Evolutionary conservation across 371 early-diverging fungal genomes (phyloP), one percentile per base, ranked within the genome.

Genomic region (Globomyces sp.): DNA sequence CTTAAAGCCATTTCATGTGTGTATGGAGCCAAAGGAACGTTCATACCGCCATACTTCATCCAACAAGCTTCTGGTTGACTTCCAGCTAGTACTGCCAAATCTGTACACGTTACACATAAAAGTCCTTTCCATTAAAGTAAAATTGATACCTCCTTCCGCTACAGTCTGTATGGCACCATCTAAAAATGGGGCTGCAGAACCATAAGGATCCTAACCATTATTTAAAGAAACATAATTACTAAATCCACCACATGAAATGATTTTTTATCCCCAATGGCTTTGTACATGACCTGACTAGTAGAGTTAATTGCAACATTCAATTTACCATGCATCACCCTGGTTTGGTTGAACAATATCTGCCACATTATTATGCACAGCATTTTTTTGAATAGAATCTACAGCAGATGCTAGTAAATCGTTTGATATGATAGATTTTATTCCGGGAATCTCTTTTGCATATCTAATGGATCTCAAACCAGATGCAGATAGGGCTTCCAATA

Each of bases 51-150:
- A 73, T 99, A 99, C 76, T 99, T 99, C 13, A 90, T 88, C 80
- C 86, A 98, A 73, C 99, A 94, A 52, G 92, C 88, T 71, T 96
- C 98, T 2, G 92, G 80, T 86, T 96, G 72, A 79, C 86, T 68
- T 44, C 98, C 94, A 66, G 98, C 94, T 3, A 99, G 82, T 5
- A 98, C 92, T 6, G 95, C 98, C 76, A 98, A 86, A 86, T 99
- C 99, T 0, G 99, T 99, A 79, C 99, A 97, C 2, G 99, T 99
- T 39, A 99, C 89, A 77, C 98, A 98, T 37, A 99, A 80, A 39
- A 99, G 78, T 13, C 93, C 24, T 24, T 24, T 24, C 24, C 24
- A 24, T 24, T 24, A 24, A 24, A 24, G 24, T 24, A 24, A 24
- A 24, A 24, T 24, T 24, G 24, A 24, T 24, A 24, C 24, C 99